Conservation (phyloP, 441 rosid genomes). For the Breynia disticha region DNA sequence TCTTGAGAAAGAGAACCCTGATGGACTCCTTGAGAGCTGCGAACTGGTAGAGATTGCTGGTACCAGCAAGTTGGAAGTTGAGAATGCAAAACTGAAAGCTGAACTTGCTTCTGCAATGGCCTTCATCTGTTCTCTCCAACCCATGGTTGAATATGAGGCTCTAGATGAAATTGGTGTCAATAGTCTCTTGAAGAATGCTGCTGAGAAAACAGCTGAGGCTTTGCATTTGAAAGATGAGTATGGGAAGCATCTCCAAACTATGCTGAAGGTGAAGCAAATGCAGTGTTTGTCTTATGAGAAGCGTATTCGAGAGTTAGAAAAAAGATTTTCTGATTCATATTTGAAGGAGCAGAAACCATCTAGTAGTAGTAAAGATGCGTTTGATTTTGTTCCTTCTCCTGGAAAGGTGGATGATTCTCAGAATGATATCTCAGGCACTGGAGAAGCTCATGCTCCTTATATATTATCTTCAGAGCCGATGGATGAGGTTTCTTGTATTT, state of each 20-base stretch:
- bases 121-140: conserved; percentile 56
- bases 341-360: conserved; percentile 48
- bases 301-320: conserved; percentile 91
- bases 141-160: conserved; percentile 53
- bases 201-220: conserved; percentile 85
- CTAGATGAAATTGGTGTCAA: conserved; percentile 60
- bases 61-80: conserved; percentile 95
- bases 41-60: conserved; percentile 85
- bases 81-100: conserved; percentile 93
- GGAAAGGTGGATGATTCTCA: conserved; percentile 34
- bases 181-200: conserved; percentile 51
- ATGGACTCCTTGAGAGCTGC: conserved; percentile 50
- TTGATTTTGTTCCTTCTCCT: conserved; percentile 30
- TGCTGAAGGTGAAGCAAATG: conserved; percentile 69
- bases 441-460: conserved; percentile 38
- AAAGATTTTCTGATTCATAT: conserved; percentile 68
- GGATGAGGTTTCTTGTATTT: conserved; percentile 94
- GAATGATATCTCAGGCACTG: conserved; percentile 34
- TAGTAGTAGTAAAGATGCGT: conserved; percentile 32
- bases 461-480: conserved; percentile 67
- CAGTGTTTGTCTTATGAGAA: conserved; percentile 81
- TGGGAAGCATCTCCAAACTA: conserved; percentile 55
- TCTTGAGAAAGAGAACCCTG: conserved; percentile 38
- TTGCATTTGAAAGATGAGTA: conserved; percentile 77
- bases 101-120: conserved; percentile 98